These are phyloP conservation scores for Solanum rostratum DNA, from an alignment of 257 asterid species.

Conservation along the genomic window DNA sequence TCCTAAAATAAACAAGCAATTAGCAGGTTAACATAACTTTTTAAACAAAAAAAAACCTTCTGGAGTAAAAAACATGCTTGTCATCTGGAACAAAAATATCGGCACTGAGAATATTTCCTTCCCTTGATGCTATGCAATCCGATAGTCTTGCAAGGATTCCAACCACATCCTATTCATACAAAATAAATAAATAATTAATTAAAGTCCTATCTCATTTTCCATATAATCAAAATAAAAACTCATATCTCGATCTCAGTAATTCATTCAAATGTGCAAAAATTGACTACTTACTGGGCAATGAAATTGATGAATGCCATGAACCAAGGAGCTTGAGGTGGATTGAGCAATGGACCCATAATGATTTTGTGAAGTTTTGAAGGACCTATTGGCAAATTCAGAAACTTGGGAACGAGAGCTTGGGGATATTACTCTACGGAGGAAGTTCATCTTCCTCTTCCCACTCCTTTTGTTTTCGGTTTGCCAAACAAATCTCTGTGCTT, in stretches of 20 bases:
- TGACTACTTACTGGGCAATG: constrained; percentile 2
- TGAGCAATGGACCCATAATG: neutral
- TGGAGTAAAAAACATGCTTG: constrained; percentile 68
- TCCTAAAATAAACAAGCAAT: neutral
- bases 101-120: constrained; percentile 83
- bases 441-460: neutral
- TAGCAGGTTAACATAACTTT: neutral
- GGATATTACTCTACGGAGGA: neutral
- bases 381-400: neutral
- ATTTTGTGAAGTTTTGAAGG: neutral
- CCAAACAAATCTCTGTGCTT: neutral
- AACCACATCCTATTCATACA: constrained; percentile 56
- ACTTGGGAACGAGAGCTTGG: neutral
- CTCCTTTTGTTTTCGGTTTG: neutral
- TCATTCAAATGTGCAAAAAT: neutral
- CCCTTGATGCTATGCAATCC: constrained; percentile 84
- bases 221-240: neutral
- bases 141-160: constrained; percentile 86
- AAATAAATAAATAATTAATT: neutral
- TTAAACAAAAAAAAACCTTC: constrained; percentile 43
- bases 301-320: constrained; percentile 3
- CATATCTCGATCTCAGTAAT: neutral
- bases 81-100: constrained; percentile 88
- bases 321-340: neutral
- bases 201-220: neutral